phyloP scores from a whole-genome alignment of 768 basidiomycete genomes.

The Megacollybia marginata region DNA sequence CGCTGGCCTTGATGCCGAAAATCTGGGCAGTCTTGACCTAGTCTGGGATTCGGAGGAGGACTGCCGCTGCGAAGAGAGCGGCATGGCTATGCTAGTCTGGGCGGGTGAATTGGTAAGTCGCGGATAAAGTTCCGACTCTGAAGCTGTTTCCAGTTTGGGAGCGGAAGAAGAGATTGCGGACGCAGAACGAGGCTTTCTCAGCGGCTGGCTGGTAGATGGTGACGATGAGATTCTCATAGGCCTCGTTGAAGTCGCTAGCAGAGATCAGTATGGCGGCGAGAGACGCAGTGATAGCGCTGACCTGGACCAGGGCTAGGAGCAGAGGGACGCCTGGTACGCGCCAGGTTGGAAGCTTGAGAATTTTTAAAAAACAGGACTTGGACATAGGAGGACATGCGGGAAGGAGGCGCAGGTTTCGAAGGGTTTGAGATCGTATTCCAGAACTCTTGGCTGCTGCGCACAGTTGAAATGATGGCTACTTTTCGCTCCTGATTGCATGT shows the following conservation, averaged over 20 bases:
- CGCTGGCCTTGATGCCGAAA: background rate
- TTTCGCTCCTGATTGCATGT: slow-evolving; percentile 58
- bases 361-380: no score
- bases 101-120: background rate
- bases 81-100: background rate
- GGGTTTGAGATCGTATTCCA: slow-evolving; percentile 37
- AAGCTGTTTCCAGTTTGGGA: background rate
- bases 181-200: background rate
- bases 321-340: background rate
- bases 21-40: background rate
- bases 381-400: no score
- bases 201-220: background rate
- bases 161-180: background rate
- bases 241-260: background rate
- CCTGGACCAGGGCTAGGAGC: background rate
- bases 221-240: background rate
- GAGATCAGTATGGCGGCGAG: background rate
- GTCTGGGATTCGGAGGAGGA: background rate
- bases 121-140: background rate
- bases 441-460: slow-evolving; percentile 45
- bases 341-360: no score
- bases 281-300: background rate
- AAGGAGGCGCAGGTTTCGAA: no score
- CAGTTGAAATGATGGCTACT: slow-evolving; percentile 52
- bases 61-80: background rate